Conservation (phyloP, 768 basidiomycete genomes). For the Crucibulum laeve region DNA sequence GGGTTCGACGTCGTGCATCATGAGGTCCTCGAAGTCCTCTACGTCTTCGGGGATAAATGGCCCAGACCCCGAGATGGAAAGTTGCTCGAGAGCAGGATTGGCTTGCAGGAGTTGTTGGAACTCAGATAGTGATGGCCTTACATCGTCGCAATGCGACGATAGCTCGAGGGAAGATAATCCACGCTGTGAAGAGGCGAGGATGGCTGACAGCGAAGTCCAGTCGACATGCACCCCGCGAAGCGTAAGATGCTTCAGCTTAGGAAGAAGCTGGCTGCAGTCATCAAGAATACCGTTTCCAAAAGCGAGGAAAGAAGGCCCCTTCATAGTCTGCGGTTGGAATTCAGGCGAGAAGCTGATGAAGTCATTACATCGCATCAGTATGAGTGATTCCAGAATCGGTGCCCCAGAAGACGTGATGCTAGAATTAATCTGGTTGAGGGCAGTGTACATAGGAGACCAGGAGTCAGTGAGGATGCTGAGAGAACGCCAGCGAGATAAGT, state of each 20-base stretch:
- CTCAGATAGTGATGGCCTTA: slow-evolving; percentile 45
- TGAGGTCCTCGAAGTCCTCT: slow-evolving; percentile 12
- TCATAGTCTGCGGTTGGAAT: slow-evolving; percentile 39
- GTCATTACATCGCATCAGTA: slow-evolving; percentile 59
- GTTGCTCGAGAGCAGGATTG: slow-evolving; percentile 33
- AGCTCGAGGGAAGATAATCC: slow-evolving; percentile 35
- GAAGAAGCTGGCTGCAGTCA: slow-evolving; percentile 20
- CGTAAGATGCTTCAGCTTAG: slow-evolving; percentile 42
- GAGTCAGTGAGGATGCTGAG: slow-evolving; percentile 51
- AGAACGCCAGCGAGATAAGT: slow-evolving; percentile 49
- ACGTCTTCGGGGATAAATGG: slow-evolving; percentile 22
- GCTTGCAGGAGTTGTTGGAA: slow-evolving; percentile 38
- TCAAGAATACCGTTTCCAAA: slow-evolving; percentile 15
- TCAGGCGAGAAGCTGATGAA: slow-evolving; percentile 39
- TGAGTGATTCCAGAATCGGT: slow-evolving; percentile 42
- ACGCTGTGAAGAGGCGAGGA: slow-evolving; percentile 16
- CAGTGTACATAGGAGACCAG: slow-evolving; percentile 55
- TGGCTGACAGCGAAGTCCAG: slow-evolving; percentile 38
- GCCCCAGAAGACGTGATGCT: slow-evolving; percentile 28
- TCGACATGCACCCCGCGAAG: slow-evolving; percentile 57
- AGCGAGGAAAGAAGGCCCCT: slow-evolving; percentile 28
- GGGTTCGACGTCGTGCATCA: slow-evolving; percentile 19
- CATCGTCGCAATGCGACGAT: slow-evolving; percentile 47
- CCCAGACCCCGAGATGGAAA: slow-evolving; percentile 48
- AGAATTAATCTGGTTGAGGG: slow-evolving; percentile 40